These are phyloP conservation scores for Paracamarosporium sp. DNA, from an alignment of 2,329 filamentous ascomycete species.

Conservation along the genomic window DNA sequence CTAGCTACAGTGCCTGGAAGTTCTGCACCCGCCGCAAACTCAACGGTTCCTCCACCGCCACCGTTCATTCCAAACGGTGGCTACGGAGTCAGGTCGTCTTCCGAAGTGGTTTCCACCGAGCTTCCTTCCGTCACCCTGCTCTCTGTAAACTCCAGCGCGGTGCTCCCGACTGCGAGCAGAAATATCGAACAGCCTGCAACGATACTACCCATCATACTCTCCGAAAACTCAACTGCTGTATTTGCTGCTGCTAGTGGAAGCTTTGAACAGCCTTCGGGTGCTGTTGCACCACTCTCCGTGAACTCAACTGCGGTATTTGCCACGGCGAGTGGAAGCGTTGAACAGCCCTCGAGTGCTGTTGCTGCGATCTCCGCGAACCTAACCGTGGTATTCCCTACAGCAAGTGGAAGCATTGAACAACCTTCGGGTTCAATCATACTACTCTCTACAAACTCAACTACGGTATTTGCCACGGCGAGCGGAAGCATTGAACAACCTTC, in stretches of 20 bases:
- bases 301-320: neutral
- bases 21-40: neutral
- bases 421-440: slow-evolving; percentile 12
- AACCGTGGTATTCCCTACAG: neutral
- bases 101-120: neutral
- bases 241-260: neutral
- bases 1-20: neutral
- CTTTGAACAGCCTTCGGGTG: neutral
- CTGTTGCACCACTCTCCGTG: neutral
- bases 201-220: slow-evolving; percentile 8
- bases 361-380: neutral
- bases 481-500: neutral
- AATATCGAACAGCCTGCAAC: slow-evolving; percentile 12
- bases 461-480: neutral
- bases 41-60: slow-evolving; percentile 3
- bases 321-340: neutral
- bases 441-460: slow-evolving; percentile 6
- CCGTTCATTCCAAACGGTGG: neutral
- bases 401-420: neutral
- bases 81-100: slow-evolving; percentile 6
- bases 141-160: slow-evolving; percentile 9
- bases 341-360: neutral
- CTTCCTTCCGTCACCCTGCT: slow-evolving; percentile 14
- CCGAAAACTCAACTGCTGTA: slow-evolving; percentile 3
- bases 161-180: neutral